Evolutionary conservation across 768 basidiomycete genomes (phyloP).

Genomic region (Gloeostereum incarnatum): DNA sequence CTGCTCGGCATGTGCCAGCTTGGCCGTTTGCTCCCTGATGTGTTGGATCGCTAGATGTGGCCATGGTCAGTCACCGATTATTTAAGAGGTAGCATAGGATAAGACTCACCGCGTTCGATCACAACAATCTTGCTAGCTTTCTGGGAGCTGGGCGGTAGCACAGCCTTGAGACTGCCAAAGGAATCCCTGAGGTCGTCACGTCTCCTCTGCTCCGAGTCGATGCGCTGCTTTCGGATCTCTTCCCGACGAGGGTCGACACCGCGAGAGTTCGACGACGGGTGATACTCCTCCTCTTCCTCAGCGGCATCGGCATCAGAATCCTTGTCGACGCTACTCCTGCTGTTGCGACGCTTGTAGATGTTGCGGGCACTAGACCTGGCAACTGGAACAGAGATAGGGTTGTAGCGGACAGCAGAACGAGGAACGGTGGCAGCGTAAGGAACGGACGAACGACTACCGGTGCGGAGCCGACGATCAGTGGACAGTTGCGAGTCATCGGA

Average conservation of each 20-base stretch:
- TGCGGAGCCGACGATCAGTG: slow-evolving; percentile 61
- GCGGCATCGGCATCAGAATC: slow-evolving; percentile 68
- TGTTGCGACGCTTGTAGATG: slow-evolving; percentile 31
- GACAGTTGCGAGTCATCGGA: slow-evolving; percentile 49
- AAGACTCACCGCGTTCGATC: slow-evolving; percentile 65
- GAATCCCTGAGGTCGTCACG: slow-evolving; percentile 91
- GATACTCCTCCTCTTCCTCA: slow-evolving; percentile 66
- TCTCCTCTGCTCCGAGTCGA: slow-evolving; percentile 88
- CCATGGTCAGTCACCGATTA: slow-evolving; percentile 8
- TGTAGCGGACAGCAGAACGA: slow-evolving; percentile 72
- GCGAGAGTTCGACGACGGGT: slow-evolving; percentile 31
- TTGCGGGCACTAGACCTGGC: slow-evolving; percentile 43
- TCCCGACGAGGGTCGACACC: slow-evolving; percentile 70
- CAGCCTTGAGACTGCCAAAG: slow-evolving; percentile 85
- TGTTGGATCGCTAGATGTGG: slow-evolving; percentile 59
- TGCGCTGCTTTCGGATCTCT: slow-evolving; percentile 86
- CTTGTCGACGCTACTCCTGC: slow-evolving; percentile 45
- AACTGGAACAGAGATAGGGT: slow-evolving; percentile 56
- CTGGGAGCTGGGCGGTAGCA: slow-evolving; percentile 83
- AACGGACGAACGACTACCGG: slow-evolving; percentile 34
- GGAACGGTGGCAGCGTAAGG: slow-evolving; percentile 55
- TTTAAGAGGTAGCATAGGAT: slow-evolving; percentile 2
- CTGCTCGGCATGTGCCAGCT: slow-evolving; percentile 65
- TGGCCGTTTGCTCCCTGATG: slow-evolving; percentile 80
- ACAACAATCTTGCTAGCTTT: slow-evolving; percentile 89